phyloP scores from a whole-genome alignment of 805 yeast species.

The Hanseniaspora singularis region DNA sequence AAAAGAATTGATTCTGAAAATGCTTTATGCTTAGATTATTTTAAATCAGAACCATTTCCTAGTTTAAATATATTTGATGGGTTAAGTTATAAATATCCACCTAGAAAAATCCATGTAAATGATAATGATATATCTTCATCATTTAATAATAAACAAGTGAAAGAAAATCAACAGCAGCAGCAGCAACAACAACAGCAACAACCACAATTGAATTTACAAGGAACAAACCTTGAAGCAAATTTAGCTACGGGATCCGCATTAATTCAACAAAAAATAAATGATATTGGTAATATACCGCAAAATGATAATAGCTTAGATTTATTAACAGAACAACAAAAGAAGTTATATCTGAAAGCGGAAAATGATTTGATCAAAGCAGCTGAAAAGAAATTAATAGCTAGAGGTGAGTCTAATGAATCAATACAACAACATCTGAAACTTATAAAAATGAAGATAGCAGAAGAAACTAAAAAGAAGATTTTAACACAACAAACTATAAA shows the following conservation, averaged over 20 bases:
- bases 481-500: constrained; percentile 4
- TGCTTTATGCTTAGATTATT: constrained; percentile 68
- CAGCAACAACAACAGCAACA: constrained; percentile 15
- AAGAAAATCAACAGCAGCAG: constrained; percentile 18
- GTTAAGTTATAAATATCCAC: constrained; percentile 63
- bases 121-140: constrained; percentile 58
- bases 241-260: background rate
- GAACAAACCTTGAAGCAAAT: background rate
- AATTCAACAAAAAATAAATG: constrained; percentile 9
- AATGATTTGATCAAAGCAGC: constrained; percentile 14
- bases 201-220: background rate
- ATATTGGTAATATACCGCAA: constrained; percentile 6
- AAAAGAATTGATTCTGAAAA: constrained; percentile 64
- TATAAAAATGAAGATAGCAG: constrained; percentile 12
- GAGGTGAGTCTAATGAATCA: constrained; percentile 12
- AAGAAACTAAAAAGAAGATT: constrained; percentile 12
- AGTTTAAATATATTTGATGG: constrained; percentile 71
- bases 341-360: constrained; percentile 13
- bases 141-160: constrained; percentile 21
- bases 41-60: constrained; percentile 55
- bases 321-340: constrained; percentile 12
- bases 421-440: constrained; percentile 13
- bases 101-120: constrained; percentile 73
- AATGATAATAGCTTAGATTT: constrained; percentile 5
- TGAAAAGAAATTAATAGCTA: constrained; percentile 11